Evolutionary conservation across 2,329 filamentous ascomycete species (phyloP).

Genomic region (Calonectria honghensis): DNA sequence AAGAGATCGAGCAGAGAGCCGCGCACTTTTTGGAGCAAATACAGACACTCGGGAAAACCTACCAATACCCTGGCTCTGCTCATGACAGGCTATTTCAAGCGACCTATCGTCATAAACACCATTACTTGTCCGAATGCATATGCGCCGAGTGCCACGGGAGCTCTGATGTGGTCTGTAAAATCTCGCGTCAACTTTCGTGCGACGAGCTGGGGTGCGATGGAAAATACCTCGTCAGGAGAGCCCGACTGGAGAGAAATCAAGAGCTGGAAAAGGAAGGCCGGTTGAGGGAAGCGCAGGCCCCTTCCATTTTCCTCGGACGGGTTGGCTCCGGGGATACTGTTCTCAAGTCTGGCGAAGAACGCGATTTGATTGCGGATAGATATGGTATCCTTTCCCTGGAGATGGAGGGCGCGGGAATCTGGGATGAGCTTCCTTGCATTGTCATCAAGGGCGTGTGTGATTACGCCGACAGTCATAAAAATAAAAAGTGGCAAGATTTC

Average conservation of each 20-base stretch:
- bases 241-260: neutral
- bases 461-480: constrained; percentile 31
- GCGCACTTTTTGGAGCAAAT: neutral
- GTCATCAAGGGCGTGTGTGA: constrained; percentile 28
- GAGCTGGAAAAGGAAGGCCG: neutral
- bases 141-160: neutral
- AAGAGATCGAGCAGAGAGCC: constrained; percentile 31
- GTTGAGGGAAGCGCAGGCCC: constrained; percentile 5
- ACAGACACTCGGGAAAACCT: constrained; percentile 19
- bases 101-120: constrained; percentile 36
- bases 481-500: constrained; percentile 24
- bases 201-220: constrained; percentile 26
- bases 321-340: constrained; percentile 63
- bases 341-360: constrained; percentile 58
- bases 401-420: constrained; percentile 11
- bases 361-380: neutral
- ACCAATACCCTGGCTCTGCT: constrained; percentile 50
- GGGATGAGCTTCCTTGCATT: constrained; percentile 7
- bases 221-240: neutral
- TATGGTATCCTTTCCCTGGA: constrained; percentile 18
- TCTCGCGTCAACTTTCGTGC: constrained; percentile 17
- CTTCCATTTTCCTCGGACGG: constrained; percentile 58
- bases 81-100: constrained; percentile 53
- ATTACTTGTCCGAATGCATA: neutral
- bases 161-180: constrained; percentile 6